These are phyloP conservation scores for Irineochytrium annulatum DNA, from an alignment of 192 early-diverging fungal species.

Conservation along the genomic window DNA sequence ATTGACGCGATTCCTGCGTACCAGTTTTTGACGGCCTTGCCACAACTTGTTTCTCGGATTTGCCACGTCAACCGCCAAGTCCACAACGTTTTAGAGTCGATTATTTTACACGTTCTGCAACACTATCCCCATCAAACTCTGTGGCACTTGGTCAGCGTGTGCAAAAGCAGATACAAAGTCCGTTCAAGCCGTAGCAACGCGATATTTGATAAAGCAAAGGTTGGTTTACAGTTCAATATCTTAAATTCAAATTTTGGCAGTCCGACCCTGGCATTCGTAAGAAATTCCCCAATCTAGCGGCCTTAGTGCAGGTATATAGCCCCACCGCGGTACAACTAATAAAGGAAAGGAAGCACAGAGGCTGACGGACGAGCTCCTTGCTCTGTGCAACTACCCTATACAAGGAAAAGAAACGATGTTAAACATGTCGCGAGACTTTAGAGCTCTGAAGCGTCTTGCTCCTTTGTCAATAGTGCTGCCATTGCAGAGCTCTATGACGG, in stretches of 20 bases:
- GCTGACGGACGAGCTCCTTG: slow-evolving; percentile 71
- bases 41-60: slow-evolving; percentile 84
- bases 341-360: slow-evolving; percentile 50
- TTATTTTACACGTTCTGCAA: slow-evolving; percentile 64
- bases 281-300: not conserved
- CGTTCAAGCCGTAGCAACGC: slow-evolving; percentile 59
- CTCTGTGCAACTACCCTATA: slow-evolving; percentile 68
- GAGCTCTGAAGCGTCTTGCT: slow-evolving; percentile 42
- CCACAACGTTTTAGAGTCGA: slow-evolving; percentile 60
- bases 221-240: not conserved
- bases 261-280: slow-evolving; percentile 19
- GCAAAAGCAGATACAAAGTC: slow-evolving; percentile 57
- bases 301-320: slow-evolving; percentile 15
- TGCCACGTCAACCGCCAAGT: slow-evolving; percentile 68
- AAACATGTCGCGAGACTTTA: slow-evolving; percentile 63
- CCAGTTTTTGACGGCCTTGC: slow-evolving; percentile 73
- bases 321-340: slow-evolving; percentile 10
- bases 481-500: slow-evolving; percentile 69
- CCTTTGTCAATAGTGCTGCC: slow-evolving; percentile 70
- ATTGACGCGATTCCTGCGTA: slow-evolving; percentile 60
- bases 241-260: slow-evolving; percentile 17
- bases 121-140: slow-evolving; percentile 79
- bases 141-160: slow-evolving; percentile 81
- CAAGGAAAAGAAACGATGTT: slow-evolving; percentile 54
- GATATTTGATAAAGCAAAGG: slow-evolving; percentile 66